These are phyloP conservation scores for Pseudogymnoascus sp. DNA, from an alignment of 2,329 filamentous ascomycete genomes.

Conservation along the genomic window DNA sequence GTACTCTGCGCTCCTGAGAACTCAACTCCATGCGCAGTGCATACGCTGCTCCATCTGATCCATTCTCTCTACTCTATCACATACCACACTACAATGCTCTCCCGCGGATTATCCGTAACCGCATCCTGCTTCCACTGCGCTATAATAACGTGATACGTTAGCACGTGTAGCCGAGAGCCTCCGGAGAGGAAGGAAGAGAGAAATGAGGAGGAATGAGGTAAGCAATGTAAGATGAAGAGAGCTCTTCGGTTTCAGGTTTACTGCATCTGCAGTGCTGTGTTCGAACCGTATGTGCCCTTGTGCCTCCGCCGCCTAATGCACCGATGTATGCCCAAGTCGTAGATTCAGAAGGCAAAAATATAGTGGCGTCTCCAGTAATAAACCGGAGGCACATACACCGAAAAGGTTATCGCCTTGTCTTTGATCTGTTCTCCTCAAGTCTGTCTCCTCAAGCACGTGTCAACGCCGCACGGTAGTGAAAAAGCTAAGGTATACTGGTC, in stretches of 20 bases:
- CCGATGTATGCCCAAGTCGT: too few species aligned
- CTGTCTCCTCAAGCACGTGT: not conserved
- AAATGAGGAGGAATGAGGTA: not conserved
- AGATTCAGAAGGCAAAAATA: not conserved
- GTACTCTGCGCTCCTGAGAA: not conserved
- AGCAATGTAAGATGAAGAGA: not conserved
- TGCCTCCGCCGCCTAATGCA: not conserved
- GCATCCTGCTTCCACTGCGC: not conserved
- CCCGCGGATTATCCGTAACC: not conserved
- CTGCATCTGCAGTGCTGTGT: not conserved
- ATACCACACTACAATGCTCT: not conserved
- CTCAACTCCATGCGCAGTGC: not conserved
- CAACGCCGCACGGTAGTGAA: too few species aligned
- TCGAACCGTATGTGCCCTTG: not conserved
- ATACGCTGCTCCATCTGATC: not conserved
- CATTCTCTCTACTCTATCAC: not conserved
- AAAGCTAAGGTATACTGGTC: too few species aligned
- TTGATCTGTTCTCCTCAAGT: not conserved
- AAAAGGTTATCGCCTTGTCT: too few species aligned
- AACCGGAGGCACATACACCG: not conserved
- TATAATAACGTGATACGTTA: not conserved
- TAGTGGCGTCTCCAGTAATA: not conserved
- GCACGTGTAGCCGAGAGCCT: not conserved
- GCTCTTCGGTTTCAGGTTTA: not conserved
- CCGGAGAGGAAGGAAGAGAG: not conserved